Conservation (phyloP, 257 asterid genomes). For the Linderniella brevidens region DNA sequence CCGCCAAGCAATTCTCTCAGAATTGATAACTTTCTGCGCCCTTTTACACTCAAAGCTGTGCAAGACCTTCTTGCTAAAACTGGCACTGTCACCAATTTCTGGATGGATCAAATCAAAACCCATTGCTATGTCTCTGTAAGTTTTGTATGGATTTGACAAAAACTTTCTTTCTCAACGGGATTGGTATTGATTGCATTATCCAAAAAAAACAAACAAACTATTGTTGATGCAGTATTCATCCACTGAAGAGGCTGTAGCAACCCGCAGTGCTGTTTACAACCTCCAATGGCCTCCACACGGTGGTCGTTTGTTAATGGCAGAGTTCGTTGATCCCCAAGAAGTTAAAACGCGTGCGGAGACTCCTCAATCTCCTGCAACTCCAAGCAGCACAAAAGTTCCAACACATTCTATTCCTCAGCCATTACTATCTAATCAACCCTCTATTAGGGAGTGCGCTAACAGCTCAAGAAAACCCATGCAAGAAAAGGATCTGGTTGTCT, state of each 20-base stretch:
- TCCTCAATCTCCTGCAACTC: constrained; percentile 23
- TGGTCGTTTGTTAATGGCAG: constrained; percentile 60
- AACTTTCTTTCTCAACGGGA: not conserved
- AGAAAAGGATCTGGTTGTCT: constrained; percentile 37
- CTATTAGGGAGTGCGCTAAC: constrained; percentile 21
- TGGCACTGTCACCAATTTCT: constrained; percentile 51
- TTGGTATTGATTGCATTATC: too few relatives aligned
- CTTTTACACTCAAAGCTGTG: constrained; percentile 74
- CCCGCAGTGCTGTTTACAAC: constrained; percentile 78
- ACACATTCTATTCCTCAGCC: constrained; percentile 43
- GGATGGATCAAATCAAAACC: constrained; percentile 92
- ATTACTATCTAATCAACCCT: constrained; percentile 25
- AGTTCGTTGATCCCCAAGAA: constrained; percentile 66
- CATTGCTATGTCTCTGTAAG: constrained; percentile 87
- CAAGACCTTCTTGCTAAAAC: constrained; percentile 73
- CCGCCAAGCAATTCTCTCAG: constrained; percentile 55
- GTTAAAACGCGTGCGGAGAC: constrained; percentile 53
- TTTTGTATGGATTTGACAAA: constrained; percentile 1
- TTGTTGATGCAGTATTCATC: constrained; percentile 52
- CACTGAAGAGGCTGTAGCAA: constrained; percentile 64
- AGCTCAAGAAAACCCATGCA: constrained; percentile 28
- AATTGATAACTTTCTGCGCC: constrained; percentile 74
- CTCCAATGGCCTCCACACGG: constrained; percentile 91
- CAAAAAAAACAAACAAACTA: too few relatives aligned
- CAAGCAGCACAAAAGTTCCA: constrained; percentile 24